Evolutionary conservation across 2,329 filamentous ascomycete genomes (phyloP), one percentile per base, ranked within the genome.

Genomic region (Cercospora zeina): DNA sequence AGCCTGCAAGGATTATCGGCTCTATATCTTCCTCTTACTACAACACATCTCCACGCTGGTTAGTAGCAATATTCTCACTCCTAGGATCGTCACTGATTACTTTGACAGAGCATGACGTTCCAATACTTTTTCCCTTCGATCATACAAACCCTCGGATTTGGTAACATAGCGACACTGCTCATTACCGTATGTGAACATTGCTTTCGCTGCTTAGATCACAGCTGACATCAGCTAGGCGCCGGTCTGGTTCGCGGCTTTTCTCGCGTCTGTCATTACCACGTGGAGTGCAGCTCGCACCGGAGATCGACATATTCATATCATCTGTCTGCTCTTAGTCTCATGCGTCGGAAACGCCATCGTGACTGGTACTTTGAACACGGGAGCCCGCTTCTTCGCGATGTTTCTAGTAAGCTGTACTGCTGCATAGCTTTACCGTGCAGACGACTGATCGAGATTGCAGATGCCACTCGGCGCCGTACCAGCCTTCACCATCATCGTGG

Each of bases 401-500:
- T 57, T 57, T 14, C 24, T 47, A 3, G 54, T 57, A 45, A 24
- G 54, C n/a, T 13, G 13, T 21, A 9, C 5, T 33, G 21, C 37
- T 47, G 34, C 30, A 9, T 19, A n/a, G 31, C 10, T 37, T n/a
- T 19, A 31, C 14, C 30, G 36, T 34, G 27, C 14, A n/a, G 42
- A 47, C 4, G 5, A 30, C 31, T 53, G 24, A 53, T 34, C n/a
- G 19, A 14, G 33, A 34, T 34, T 21, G 31, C 27, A 57, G 54
- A 57, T 57, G 54, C 54, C 54, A 14, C 54, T 57, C n/a, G 68
- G 67, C 33, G 65, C 67, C 19, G 65, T 74, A 7, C 67, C 69
- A 5, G 71, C 70, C 2, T 74, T 71, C 45, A 71, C 72, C 31
- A 67, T 75, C 34, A 72, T 74, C 33, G 66, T 75, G 9, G 65